These are phyloP conservation scores for Scutellaria baicalensis DNA, from an alignment of 257 asterid species.

Conservation along the genomic window DNA sequence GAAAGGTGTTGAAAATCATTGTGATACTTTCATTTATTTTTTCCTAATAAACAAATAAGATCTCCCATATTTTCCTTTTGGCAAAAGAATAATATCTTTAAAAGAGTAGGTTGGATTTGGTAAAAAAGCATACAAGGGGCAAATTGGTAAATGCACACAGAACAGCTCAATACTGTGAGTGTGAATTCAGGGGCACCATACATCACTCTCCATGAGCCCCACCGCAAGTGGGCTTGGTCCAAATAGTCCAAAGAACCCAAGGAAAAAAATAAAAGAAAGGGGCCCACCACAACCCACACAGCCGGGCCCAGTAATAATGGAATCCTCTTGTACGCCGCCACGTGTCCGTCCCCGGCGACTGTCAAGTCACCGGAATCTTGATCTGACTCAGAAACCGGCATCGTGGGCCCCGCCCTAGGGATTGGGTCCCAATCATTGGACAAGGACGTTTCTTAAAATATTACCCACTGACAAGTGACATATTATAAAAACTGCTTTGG, in stretches of 20 bases:
- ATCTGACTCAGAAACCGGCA: slow-evolving; percentile 27
- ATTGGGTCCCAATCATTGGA: slow-evolving; percentile 53
- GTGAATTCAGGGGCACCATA: slow-evolving; percentile 20
- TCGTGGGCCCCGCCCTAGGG: slow-evolving; percentile 25
- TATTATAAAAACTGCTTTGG: slow-evolving; percentile 17
- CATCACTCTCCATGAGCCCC: slow-evolving; percentile 14
- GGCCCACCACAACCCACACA: slow-evolving; percentile 6
- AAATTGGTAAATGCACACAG: slow-evolving; percentile 5
- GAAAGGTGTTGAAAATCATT: slow-evolving; percentile 13
- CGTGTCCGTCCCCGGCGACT: slow-evolving; percentile 22
- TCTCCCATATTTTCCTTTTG: slow-evolving; percentile 1
- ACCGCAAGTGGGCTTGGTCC: slow-evolving; percentile 20
- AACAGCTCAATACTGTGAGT: slow-evolving; percentile 17
- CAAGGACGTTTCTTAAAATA: slow-evolving; percentile 38
- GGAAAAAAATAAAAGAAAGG: background rate
- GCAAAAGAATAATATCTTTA: slow-evolving; percentile 33
- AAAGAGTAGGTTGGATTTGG: slow-evolving; percentile 19
- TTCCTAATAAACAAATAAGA: background rate
- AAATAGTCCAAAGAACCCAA: slow-evolving; percentile 6
- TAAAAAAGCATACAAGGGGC: slow-evolving; percentile 11
- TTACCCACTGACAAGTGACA: slow-evolving; percentile 52
- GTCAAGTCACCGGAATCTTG: slow-evolving; percentile 38
- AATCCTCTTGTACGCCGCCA: background rate
- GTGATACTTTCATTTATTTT: slow-evolving; percentile 8
- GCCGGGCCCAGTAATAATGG: background rate